Percentiles rank a stretch among this genome's conserved stretches.
These are phyloP conservation scores for Hygrophoropsis aurantiaca DNA, from an alignment of 768 basidiomycete species.

Conservation along the genomic window DNA sequence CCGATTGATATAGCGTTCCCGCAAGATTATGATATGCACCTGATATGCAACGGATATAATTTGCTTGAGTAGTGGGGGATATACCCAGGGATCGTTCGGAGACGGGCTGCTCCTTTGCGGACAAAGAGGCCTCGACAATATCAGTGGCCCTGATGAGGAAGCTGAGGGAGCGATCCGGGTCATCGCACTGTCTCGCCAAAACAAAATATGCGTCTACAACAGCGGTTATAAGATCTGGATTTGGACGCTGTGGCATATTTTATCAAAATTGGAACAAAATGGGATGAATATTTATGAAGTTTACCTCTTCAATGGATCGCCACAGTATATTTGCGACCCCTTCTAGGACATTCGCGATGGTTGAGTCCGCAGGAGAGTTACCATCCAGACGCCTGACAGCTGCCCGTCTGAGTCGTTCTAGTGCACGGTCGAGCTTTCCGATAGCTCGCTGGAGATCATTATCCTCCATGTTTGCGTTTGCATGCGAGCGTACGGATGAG, in stretches of 20 bases:
- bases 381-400: slow-evolving; percentile 47
- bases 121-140: slow-evolving; percentile 15
- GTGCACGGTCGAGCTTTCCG: slow-evolving; percentile 57
- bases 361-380: background rate
- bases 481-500: slow-evolving; percentile 2
- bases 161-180: slow-evolving; percentile 40
- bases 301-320: slow-evolving; percentile 29
- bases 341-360: slow-evolving; percentile 33
- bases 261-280: background rate
- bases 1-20: slow-evolving; percentile 67
- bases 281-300: background rate
- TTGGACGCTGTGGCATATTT: slow-evolving; percentile 5
- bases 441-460: slow-evolving; percentile 39
- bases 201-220: slow-evolving; percentile 56
- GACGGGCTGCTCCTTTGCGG: background rate
- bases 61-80: slow-evolving; percentile 40
- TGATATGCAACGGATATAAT: slow-evolving; percentile 67
- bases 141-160: slow-evolving; percentile 44
- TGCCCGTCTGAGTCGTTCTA: slow-evolving; percentile 59
- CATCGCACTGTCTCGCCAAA: slow-evolving; percentile 45
- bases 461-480: slow-evolving; percentile 19
- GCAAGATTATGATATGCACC: slow-evolving; percentile 72
- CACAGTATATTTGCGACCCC: slow-evolving; percentile 34
- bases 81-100: background rate
- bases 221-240: slow-evolving; percentile 37